Conservation (phyloP, 2,329 filamentous ascomycete species). For the Aspergillus terreus region DNA sequence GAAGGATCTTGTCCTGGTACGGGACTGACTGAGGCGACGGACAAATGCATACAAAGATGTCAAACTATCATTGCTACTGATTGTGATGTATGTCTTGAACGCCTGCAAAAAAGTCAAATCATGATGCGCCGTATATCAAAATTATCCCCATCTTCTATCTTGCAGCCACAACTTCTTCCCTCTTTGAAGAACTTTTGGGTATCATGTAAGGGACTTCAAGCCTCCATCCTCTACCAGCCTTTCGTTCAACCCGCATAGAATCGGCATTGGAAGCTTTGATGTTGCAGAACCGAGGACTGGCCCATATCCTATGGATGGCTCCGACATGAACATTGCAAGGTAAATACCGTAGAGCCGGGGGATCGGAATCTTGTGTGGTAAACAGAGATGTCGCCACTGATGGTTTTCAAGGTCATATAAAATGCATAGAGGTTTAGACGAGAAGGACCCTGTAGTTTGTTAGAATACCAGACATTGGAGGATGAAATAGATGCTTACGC, state of each 20-base stretch:
- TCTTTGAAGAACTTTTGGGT: neutral
- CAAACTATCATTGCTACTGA: neutral
- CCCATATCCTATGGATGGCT: neutral
- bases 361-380: too few relatives aligned
- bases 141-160: neutral
- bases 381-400: neutral
- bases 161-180: neutral
- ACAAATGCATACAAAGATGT: too few relatives aligned
- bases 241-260: neutral
- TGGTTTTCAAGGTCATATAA: neutral
- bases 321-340: too few relatives aligned
- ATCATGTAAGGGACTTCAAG: neutral
- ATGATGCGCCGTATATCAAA: neutral
- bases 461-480: neutral
- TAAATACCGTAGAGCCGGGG: too few relatives aligned
- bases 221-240: neutral
- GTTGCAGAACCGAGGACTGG: neutral
- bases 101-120: neutral
- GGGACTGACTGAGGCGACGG: too few relatives aligned
- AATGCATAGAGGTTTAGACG: neutral
- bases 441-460: neutral
- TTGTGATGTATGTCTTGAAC: neutral
- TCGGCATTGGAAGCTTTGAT: neutral
- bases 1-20: too few relatives aligned
- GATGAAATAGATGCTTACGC: conserved; percentile 35